Conservation (phyloP, 441 rosid species). For the Corymbia calophylla region DNA sequence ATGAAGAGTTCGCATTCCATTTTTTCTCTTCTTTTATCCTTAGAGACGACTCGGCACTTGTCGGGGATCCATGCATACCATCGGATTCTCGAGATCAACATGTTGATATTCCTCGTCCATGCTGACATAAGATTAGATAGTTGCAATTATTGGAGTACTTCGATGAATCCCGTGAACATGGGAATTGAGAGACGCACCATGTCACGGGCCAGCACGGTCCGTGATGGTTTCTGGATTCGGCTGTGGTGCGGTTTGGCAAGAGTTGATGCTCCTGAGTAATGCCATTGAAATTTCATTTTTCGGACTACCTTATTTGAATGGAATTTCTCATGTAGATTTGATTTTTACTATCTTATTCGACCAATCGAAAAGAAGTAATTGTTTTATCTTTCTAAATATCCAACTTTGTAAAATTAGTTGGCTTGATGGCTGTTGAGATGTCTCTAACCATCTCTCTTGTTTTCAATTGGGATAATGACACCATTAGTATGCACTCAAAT, state of each 20-base stretch:
- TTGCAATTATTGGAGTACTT: not conserved
- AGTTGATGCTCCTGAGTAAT: not conserved
- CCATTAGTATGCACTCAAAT: not conserved
- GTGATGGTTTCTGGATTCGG: not conserved
- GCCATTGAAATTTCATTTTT: not conserved
- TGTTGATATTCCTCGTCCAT: not conserved
- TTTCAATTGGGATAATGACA: not conserved
- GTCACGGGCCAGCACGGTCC: not conserved
- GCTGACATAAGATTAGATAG: not conserved
- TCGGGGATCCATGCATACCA: not conserved
- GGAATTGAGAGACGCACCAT: not conserved
- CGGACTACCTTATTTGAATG: not conserved
- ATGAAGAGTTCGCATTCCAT: not conserved
- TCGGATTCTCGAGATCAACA: not conserved
- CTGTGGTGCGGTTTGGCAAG: not conserved
- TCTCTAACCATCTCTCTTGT: not conserved
- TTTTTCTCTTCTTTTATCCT: not conserved
- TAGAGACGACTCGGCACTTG: not conserved
- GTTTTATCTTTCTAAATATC: not conserved
- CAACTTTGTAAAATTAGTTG: not conserved
- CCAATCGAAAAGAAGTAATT: not conserved
- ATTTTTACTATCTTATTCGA: not conserved
- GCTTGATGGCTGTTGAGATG: not conserved
- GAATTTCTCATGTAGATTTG: not conserved
- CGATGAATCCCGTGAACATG: not conserved